Evolutionary conservation across 352 stramenopile species (phyloP), one percentile per base, ranked within the genome.

Genomic region (Pythium biforme): DNA sequence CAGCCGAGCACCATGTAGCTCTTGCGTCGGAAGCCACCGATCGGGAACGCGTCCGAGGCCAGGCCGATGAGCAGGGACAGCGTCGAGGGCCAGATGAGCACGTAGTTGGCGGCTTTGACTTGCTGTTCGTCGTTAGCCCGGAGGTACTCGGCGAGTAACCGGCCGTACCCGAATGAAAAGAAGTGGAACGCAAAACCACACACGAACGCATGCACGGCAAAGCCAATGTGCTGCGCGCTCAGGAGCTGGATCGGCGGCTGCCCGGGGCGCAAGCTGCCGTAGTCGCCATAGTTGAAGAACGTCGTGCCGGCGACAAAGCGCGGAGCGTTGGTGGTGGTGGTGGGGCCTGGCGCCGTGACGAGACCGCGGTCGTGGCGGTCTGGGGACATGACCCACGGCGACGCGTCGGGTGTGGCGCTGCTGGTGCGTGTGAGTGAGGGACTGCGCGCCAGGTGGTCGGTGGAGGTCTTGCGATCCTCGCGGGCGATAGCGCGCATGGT

Each of bases 41-140:
- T 75, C 11, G 86, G 79, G 46, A 73, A 72, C 22, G 65, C 75
- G 64, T 95, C 86, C 20, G 69, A 79, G 1, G 90, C n/a, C 23
- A 93, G 70, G 29, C 84, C 86, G 56, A 90, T 74, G 17, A 90
- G 53, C 20, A 93, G 73, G 37, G 84, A 77, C 49, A 91, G 85
- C 1, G 66, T 79, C 60, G 66, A 82, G 39, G 72, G 81, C 41
- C 83, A 79, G 11, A 72, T 64, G 51, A 82, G 69, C 52, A 59
- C 50, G 33, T 63, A 62, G 55, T 51, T 66, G 58, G 51, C 55
- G 8, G 66, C 45, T 3, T 54, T 55, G 10, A 49, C 29, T n/a
- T 60, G 55, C 19, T 34, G 19, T 20, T 59, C 25, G 49, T 59
- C 25, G 29, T 55, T 41, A 4, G 37, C n/a, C 23, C 29, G 12